Percentiles rank a stretch among this genome's conserved stretches.
phyloP scores from a whole-genome alignment of 2,329 filamentous ascomycete species.

The Thermothelomyces thermophilus region DNA sequence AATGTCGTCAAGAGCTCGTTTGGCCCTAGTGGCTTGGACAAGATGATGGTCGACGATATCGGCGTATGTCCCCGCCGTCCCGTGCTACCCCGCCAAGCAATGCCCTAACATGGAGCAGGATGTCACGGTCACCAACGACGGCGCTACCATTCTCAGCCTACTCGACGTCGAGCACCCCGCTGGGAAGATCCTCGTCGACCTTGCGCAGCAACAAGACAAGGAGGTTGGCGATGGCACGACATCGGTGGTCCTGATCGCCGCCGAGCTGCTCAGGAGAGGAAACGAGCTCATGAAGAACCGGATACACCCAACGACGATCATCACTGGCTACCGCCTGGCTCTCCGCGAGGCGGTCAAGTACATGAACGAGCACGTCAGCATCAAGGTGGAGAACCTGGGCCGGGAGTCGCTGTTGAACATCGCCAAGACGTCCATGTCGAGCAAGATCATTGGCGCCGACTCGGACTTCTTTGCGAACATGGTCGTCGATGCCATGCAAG shows the following conservation, averaged over 20 bases:
- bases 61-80: conserved; percentile 52
- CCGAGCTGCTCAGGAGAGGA: conserved; percentile 84
- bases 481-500: conserved; percentile 92
- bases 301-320: conserved; percentile 99
- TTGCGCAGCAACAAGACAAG: conserved; percentile 98
- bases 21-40: conserved; percentile 91
- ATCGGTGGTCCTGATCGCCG: conserved; percentile 93
- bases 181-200: conserved; percentile 94
- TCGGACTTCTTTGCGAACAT: conserved; percentile 96
- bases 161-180: conserved; percentile 97
- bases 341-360: conserved; percentile 96
- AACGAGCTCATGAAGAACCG: conserved; percentile 99
- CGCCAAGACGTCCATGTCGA: conserved; percentile 98
- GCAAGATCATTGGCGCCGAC: conserved; percentile 95
- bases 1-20: conserved; percentile 99
- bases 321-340: conserved; percentile 93
- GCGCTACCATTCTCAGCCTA: conserved; percentile 89
- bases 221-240: conserved; percentile 98
- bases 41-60: conserved; percentile 99
- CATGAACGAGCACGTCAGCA: conserved; percentile 97
- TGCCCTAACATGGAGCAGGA: conserved; percentile 50
- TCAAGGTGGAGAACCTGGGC: conserved; percentile 86
- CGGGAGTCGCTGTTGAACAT: conserved; percentile 89
- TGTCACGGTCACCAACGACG: conserved; percentile 98
- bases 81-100: conserved; percentile 8